These are phyloP conservation scores for Gigaspora rosea DNA, from an alignment of 192 early-diverging fungal species.

Conservation along the genomic window DNA sequence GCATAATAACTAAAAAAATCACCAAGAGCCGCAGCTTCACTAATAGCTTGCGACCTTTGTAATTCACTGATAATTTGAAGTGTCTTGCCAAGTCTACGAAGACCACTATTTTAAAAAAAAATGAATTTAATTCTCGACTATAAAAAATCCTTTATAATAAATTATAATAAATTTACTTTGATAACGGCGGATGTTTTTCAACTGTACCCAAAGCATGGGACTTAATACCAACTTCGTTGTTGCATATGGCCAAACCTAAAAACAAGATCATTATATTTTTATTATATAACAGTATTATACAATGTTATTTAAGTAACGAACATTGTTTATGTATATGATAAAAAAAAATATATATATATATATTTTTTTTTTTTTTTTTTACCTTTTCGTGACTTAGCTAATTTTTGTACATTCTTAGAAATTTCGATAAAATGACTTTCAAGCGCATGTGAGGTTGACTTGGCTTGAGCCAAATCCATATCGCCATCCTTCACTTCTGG, in stretches of 20 bases:
- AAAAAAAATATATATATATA: no score
- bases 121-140: neutral
- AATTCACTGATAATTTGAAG: constrained; percentile 32
- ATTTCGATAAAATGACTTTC: constrained; percentile 24
- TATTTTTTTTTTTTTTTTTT: no score
- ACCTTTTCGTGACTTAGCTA: constrained; percentile 29
- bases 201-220: constrained; percentile 21
- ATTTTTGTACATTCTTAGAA: constrained; percentile 20
- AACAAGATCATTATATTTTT: neutral
- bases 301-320: neutral
- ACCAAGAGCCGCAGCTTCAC: constrained; percentile 27
- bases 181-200: constrained; percentile 30
- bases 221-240: constrained; percentile 19
- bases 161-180: constrained; percentile 4
- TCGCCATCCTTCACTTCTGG: constrained; percentile 5
- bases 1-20: constrained; percentile 34
- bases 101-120: constrained; percentile 16
- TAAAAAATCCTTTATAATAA: neutral
- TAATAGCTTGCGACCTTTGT: constrained; percentile 44
- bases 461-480: constrained; percentile 9
- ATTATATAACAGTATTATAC: neutral
- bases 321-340: neutral
- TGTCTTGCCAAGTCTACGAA: constrained; percentile 27
- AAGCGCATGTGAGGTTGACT: constrained; percentile 4
- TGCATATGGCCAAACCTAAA: constrained; percentile 18